Base-by-base conservation (phyloP, 2,329 filamentous ascomycete species). In the Neofusicoccum sp. region DNA sequence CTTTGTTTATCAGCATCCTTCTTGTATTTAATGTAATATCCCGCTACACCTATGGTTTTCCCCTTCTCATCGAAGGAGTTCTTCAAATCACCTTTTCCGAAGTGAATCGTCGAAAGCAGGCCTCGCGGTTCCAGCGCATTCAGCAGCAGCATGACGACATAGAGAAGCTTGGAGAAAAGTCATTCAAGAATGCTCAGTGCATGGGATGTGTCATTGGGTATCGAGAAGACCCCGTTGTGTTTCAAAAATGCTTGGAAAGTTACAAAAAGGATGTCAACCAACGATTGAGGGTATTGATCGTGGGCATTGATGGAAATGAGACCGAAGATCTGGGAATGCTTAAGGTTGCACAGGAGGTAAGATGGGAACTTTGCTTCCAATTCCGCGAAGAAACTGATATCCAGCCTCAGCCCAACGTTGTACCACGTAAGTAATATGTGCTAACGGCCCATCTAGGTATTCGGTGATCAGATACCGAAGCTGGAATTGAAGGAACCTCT, bases 161-260 rank as follows among this genome's bases (percentile, higher is more conserved):
- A 6, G 34, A 30, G 11, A 24, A 30, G 34, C 34, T 40, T 3
- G 48, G 48, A n/a, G 48, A 53, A 8, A 40, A 53, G 24, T 20
- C 33, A 1, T 7, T 8, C 9, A 8, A 20, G 33, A 33, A 24
- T 7, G 28, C 20, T 14, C 33, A 69, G 28, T 70, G 70, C 20
- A 67, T 72, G 61, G 69, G 65, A 7, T 64, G 65, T 0, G 65
- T 73, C 16, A 70, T 73, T 16, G 71, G 71, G 30, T 73, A 71
- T 61, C 67, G 71, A 28, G 71, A 73, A 49, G 70, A 73, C 33
- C 68, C 70, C 0, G 61, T 54, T 5, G 56, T 72, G 3, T 73
- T 69, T 60, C 64, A 63, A 30, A 65, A 66, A 9, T 68, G 67
- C 11, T 60, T 73, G 49, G 65, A 66, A 3, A 73, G 71, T 58